Evolutionary conservation across 495 filamentous ascomycete species (phyloP), one percentile per base, ranked within the genome.

Genomic region (Lasiosphaeria ovina): DNA sequence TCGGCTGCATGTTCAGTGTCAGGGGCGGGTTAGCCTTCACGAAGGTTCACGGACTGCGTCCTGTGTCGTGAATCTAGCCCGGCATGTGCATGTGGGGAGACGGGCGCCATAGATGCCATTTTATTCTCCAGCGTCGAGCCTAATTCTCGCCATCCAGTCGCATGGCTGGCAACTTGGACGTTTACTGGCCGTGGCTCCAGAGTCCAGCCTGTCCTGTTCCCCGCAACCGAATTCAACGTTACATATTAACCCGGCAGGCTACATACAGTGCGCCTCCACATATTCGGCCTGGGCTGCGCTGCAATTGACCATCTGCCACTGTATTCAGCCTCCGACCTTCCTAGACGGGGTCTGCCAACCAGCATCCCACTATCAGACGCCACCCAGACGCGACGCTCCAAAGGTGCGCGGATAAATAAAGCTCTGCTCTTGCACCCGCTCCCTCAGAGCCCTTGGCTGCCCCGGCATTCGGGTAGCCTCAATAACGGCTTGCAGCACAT

Each of bases 191-290:
- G 10, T 34, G 31, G 12, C 9, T 34, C 51, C 9, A 3, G 16
- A 11, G 7, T 53, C 12, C 51, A 14, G 51, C 14, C 4, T 10
- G 24, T 32, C 16, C 17, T 24, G 12, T 59, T 52, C 57, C 57
- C 57, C 57, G 57, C 57, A 51, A 24, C 24, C 48, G 35, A 59
- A 59, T 51, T 44, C 50, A 59, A 59, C 57, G 57, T 59, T 59
- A 59, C 57, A 59, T 59, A 50, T 17, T 57, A 45, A 35, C 24
- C 31, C 57, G 24, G 17, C 35, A 6, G 40, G 38, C 36, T 44
- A 35, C 54, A 47, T 32, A 3, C 2, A 8, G 42, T 16, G n/a
- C 17, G 17, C 17, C 42, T 17, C n/a, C 40, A 4, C 40, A 47
- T 24, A 16, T 12, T 12, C 31, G 10, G 40, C 55, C 3, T 52